Evolutionary conservation across 495 filamentous ascomycete genomes (phyloP), one percentile per base, ranked within the genome.

Genomic region (Daldinia loculata): DNA sequence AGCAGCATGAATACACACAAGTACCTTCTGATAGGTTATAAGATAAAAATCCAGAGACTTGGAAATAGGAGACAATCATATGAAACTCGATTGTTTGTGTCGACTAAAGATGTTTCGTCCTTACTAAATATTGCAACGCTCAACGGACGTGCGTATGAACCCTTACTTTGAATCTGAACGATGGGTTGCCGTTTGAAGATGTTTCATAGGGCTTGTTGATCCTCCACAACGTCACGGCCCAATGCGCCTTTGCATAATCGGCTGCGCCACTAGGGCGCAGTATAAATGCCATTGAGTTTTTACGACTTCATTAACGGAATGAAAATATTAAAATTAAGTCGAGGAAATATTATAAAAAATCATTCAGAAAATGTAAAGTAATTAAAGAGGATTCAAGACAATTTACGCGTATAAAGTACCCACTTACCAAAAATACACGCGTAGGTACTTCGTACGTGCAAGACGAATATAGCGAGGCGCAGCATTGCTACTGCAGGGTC

Each of bases 381-480:
- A 24, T 48, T 48, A 24, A 45, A 22, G 9, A 48, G 41, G 41
- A 22, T 45, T 45, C 7, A 45, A 12, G 43, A 48, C 9, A 12
- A 48, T 41, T 17, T 55, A 30, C 14, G n/a, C 26, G 26, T 58
- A 65, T 22, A 51, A n/a, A 58, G 45, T 66, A 64, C 56, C 57
- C 60, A 61, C 64, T 50, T 59, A 14, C 53, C 27, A 26, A 62
- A 66, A 70, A 53, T 65, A 53, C 39, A 66, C 43, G 45, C 43
- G 53, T 38, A 57, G 12, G 26, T 43, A n/a, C n/a, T n/a, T n/a
- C n/a, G n/a, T n/a, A 60, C 26, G 14, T 67, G 56, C 60, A 63
- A 61, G 41, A 67, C 30, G 45, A 59, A 62, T 65, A 48, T 58
- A 45, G 48, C 51, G 55, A 56, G 69, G 69, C 65, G 65, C 64